Evolutionary conservation across 768 basidiomycete genomes (phyloP).

Genomic region (Termitomyces sp.): DNA sequence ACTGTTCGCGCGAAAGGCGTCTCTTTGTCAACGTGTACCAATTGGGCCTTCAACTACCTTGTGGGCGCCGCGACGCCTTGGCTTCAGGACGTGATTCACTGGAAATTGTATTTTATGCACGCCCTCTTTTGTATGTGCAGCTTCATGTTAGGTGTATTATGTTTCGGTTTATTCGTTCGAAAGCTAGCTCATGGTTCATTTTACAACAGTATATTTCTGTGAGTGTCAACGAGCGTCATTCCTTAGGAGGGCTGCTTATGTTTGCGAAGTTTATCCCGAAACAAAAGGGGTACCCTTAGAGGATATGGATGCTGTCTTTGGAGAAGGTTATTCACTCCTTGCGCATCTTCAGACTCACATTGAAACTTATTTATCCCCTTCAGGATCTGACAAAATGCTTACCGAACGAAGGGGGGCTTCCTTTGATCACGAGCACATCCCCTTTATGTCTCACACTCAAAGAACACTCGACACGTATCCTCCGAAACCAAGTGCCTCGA

Average conservation of each 20-base stretch:
- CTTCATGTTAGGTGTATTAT: slow-evolving; percentile 59
- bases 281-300: slow-evolving; percentile 84
- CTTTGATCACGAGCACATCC: slow-evolving; percentile 2
- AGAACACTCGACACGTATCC: slow-evolving; percentile 4
- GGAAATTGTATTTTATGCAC: slow-evolving; percentile 94
- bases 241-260: not conserved
- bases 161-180: not conserved
- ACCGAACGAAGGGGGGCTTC: not conserved
- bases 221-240: slow-evolving; percentile 21
- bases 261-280: slow-evolving; percentile 67
- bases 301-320: slow-evolving; percentile 87
- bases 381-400: slow-evolving; percentile 3
- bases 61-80: slow-evolving; percentile 86
- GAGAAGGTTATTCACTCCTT: slow-evolving; percentile 57
- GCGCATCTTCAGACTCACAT: not conserved
- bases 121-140: slow-evolving; percentile 89
- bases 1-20: slow-evolving; percentile 90
- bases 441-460: slow-evolving; percentile 1
- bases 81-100: slow-evolving; percentile 84
- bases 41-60: slow-evolving; percentile 81
- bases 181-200: not conserved
- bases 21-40: slow-evolving; percentile 89
- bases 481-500: slow-evolving; percentile 3
- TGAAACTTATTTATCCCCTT: not conserved
- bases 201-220: slow-evolving; percentile 66